A percentile compares a stretch with the other conserved stretches of the same genome.
Evolutionary conservation across 2,329 filamentous ascomycete genomes (phyloP).

Genomic region (Pseudomassariella vexata): DNA sequence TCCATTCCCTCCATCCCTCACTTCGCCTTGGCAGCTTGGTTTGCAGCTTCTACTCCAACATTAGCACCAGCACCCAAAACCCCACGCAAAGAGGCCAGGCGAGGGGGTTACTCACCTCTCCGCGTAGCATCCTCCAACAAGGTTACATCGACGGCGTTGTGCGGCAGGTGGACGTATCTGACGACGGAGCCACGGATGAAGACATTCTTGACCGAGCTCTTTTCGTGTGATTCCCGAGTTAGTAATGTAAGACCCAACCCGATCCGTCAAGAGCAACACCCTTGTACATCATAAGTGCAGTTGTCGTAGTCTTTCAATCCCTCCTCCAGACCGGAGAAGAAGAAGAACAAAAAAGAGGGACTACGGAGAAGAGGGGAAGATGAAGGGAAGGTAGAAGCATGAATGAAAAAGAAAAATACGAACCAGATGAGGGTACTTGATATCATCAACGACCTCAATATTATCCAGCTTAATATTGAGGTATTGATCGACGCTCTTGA

Average conservation of each 20-base stretch:
- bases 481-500: conserved; percentile 98
- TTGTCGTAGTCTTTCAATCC: too few relatives aligned
- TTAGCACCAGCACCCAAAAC: background rate
- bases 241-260: conserved; percentile 3
- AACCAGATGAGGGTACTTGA: conserved; percentile 91
- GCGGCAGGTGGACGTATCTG: conserved; percentile 84
- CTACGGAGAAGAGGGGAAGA: background rate
- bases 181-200: conserved; percentile 93
- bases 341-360: background rate
- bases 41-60: conserved; percentile 43
- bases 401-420: conserved; percentile 15
- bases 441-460: conserved; percentile 84
- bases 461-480: conserved; percentile 99
- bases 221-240: background rate
- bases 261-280: too few relatives aligned
- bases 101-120: conserved; percentile 54
- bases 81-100: conserved; percentile 1
- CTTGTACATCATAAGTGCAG: too few relatives aligned
- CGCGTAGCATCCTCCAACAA: conserved; percentile 86
- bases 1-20: conserved; percentile 19
- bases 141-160: conserved; percentile 75
- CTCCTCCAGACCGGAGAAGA: background rate
- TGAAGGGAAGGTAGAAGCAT: background rate
- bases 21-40: conserved; percentile 52
- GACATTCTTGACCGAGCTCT: conserved; percentile 84